Evolutionary conservation across 208 protist species (phyloP).

Genomic region (Phytomonas francai): DNA sequence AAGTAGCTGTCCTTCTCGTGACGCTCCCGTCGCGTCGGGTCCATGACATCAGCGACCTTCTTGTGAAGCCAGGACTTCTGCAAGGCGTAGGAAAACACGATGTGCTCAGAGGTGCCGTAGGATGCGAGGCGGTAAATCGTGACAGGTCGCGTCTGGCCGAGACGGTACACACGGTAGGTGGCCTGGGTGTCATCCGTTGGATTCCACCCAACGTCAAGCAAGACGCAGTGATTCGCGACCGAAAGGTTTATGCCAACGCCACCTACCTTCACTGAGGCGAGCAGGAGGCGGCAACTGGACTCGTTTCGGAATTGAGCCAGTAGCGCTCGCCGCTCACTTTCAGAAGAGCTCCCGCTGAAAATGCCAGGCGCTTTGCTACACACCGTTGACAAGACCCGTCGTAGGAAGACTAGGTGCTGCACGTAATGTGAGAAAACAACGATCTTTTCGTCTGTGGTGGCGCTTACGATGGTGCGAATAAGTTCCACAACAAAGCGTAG

Average conservation of each 20-base stretch:
- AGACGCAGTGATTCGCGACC: slow-evolving; percentile 89
- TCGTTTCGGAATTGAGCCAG: slow-evolving; percentile 65
- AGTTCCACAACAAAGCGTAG: slow-evolving; percentile 50
- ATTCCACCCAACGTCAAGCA: slow-evolving; percentile 94
- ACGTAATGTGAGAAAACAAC: slow-evolving; percentile 77
- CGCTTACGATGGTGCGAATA: slow-evolving; percentile 32
- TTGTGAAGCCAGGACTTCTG: slow-evolving; percentile 82
- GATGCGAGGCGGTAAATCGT: slow-evolving; percentile 90
- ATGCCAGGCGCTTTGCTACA: slow-evolving; percentile 18
- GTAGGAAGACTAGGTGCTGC: slow-evolving; percentile 47
- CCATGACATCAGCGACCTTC: slow-evolving; percentile 71
- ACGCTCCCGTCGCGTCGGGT: slow-evolving; percentile 66
- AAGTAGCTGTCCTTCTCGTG: slow-evolving; percentile 68
- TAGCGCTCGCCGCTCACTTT: slow-evolving; percentile 30
- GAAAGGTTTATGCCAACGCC: slow-evolving; percentile 91
- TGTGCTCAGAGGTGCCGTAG: slow-evolving; percentile 89
- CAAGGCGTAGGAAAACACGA: slow-evolving; percentile 82
- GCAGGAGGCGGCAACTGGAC: slow-evolving; percentile 38
- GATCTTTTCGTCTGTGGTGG: slow-evolving; percentile 48
- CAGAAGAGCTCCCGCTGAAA: slow-evolving; percentile 32
- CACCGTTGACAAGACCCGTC: slow-evolving; percentile 23
- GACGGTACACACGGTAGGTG: slow-evolving; percentile 91
- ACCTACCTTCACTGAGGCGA: slow-evolving; percentile 90
- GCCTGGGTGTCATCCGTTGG: slow-evolving; percentile 87
- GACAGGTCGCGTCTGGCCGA: slow-evolving; percentile 88